Evolutionary conservation across 371 early-diverging fungal species (phyloP), one percentile per base, ranked within the genome.

Genomic region (Capillidium heterosporum): DNA sequence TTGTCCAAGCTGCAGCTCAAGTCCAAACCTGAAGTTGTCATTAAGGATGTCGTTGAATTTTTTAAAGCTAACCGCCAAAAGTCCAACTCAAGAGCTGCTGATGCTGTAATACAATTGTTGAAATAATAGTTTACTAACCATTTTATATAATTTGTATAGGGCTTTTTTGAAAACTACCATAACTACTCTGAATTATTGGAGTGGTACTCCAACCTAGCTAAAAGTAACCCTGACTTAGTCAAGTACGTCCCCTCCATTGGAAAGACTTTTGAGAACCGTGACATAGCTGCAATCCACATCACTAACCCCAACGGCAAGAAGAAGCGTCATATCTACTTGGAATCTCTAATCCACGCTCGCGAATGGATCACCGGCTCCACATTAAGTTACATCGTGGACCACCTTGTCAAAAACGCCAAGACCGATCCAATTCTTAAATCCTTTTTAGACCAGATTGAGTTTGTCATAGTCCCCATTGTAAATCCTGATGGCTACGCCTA

Each of bases 401-500:
- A 40, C 27, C 7, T 58, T 5, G 27, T 49, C 17, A 13, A 32
- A 27, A 47, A 39, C 28, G 19, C 32, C 27, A 8, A 26, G 15
- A 48, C 10, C 8, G 57, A 57, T 26, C 57, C 58, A 17, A 19
- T 15, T 19, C 49, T 49, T 42, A 58, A 27, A 11, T 24, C 5
- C 26, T n/a, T 58, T 3, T 32, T 57, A 11, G 32, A 51, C 42
- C 21, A 58, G 13, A 21, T 57, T 1, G 69, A 71, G 48, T 61
- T 71, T 43, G 57, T 68, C 13, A 43, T 72, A 43, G 63, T 75
- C 0, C 76, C 76, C 2, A 57, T 73, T 21, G 67, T 69, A 50
- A 75, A 75, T 61, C 66, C 68, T 13, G 76, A 75, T 54, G 76
- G 76, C 4, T 73, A 71, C 58, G 65, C 59, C 32, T 69, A 65